Evolutionary conservation across 345 rosid genomes (phyloP).

Genomic region (Turritis glabra): DNA sequence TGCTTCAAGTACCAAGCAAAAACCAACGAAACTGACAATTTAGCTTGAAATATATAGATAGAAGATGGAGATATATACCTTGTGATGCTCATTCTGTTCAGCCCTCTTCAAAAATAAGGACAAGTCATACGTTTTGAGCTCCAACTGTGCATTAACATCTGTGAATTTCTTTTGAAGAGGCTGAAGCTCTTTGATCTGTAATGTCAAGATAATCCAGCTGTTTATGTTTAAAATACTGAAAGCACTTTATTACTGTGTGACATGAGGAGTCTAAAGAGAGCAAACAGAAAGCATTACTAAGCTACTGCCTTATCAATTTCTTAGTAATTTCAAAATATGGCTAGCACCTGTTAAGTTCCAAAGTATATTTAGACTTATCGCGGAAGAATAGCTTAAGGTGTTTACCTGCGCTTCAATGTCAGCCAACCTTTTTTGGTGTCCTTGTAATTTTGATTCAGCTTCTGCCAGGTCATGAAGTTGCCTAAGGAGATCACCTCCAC

Average conservation of each 20-base stretch:
- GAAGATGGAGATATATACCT: slow-evolving; percentile 53
- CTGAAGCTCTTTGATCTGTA: slow-evolving; percentile 74
- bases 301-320: neutral
- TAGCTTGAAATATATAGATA: slow-evolving; percentile 3
- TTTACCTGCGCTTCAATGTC: slow-evolving; percentile 82
- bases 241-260: slow-evolving; percentile 8
- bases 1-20: neutral
- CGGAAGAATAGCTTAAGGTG: neutral
- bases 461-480: slow-evolving; percentile 83
- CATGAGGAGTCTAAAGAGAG: slow-evolving; percentile 14
- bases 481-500: slow-evolving; percentile 85
- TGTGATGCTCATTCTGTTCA: slow-evolving; percentile 96
- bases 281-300: slow-evolving; percentile 2
- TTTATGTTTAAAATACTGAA: neutral
- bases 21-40: neutral
- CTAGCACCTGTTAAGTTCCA: neutral
- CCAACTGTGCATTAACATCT: slow-evolving; percentile 76
- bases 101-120: slow-evolving; percentile 87
- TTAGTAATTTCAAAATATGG: neutral
- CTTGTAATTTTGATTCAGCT: slow-evolving; percentile 68
- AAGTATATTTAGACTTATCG: neutral
- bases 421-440: slow-evolving; percentile 66
- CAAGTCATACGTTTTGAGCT: slow-evolving; percentile 83
- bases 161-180: slow-evolving; percentile 72
- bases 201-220: slow-evolving; percentile 37